phyloP scores from a whole-genome alignment of 148 eudicot species.

The Rhododendron simsii region DNA sequence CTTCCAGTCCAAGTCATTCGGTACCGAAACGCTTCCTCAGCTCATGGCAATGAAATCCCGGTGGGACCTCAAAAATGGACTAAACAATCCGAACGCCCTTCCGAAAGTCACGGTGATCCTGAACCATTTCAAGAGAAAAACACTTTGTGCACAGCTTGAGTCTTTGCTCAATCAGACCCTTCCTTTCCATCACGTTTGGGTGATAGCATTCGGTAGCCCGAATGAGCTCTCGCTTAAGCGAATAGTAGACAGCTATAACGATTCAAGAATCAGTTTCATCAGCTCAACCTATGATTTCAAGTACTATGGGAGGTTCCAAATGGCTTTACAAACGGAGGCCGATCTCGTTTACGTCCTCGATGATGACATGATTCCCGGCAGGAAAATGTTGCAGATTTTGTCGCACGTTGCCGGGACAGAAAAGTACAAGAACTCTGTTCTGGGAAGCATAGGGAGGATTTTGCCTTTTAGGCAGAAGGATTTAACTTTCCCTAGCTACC shows the following conservation, averaged over 20 bases:
- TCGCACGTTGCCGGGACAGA: conserved; percentile 90
- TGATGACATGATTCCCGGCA: conserved; percentile 98
- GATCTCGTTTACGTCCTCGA: conserved; percentile 85
- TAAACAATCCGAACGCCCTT: conserved; percentile 20
- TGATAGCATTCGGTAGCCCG: conserved; percentile 85
- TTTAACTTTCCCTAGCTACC: conserved; percentile 81
- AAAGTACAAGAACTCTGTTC: conserved; percentile 76
- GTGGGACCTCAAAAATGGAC: conserved; percentile 54
- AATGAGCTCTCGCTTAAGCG: conserved; percentile 58
- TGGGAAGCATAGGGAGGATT: conserved; percentile 94
- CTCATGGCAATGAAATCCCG: conserved; percentile 77
- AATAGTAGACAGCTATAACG: conserved; percentile 76
- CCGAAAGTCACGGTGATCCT: conserved; percentile 69
- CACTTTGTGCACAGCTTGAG: conserved; percentile 81
- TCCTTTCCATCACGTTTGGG: conserved; percentile 96
- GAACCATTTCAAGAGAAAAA: conserved; percentile 91
- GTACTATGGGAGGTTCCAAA: conserved; percentile 92
- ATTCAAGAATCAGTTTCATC: conserved; percentile 73
- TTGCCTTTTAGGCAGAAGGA: conserved; percentile 90
- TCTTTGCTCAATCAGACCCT: conserved; percentile 80
- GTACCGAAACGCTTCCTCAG: conserved; percentile 58
- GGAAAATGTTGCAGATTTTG: conserved; percentile 75
- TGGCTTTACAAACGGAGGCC: conserved; percentile 87
- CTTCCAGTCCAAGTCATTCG: conserved; percentile 54
- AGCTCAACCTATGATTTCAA: conserved; percentile 85